phyloP scores from a whole-genome alignment of 495 filamentous ascomycete species.

The Podospora australis region DNA sequence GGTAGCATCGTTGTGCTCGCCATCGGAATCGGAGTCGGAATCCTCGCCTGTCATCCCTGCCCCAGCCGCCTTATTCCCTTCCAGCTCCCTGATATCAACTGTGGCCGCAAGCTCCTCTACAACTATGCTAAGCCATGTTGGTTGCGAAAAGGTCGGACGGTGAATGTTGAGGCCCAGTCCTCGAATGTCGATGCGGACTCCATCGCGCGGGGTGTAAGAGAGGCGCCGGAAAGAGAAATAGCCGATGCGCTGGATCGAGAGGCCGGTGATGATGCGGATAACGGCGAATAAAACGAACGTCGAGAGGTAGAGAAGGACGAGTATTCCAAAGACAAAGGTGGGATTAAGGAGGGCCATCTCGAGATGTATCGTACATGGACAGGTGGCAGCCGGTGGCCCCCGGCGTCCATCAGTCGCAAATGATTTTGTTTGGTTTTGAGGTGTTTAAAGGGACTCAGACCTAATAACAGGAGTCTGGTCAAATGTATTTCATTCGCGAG shows the following conservation, averaged over 20 bases:
- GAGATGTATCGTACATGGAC: slow-evolving; percentile 8
- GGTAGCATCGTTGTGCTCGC: slow-evolving; percentile 15
- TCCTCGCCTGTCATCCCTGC: slow-evolving; percentile 17
- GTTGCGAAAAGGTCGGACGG: slow-evolving; percentile 90
- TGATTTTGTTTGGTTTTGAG: slow-evolving; percentile 8
- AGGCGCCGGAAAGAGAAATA: slow-evolving; percentile 87
- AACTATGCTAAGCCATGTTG: slow-evolving; percentile 91
- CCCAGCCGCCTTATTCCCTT: slow-evolving; percentile 34
- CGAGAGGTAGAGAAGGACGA: slow-evolving; percentile 80
- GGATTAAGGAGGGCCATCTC: slow-evolving; percentile 51
- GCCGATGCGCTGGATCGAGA: slow-evolving; percentile 93
- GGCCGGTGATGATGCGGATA: slow-evolving; percentile 81
- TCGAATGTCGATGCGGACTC: slow-evolving; percentile 81
- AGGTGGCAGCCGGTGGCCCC: slow-evolving; percentile 13
- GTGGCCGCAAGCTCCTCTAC: slow-evolving; percentile 79
- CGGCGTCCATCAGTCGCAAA: slow-evolving; percentile 9
- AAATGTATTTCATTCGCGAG: slow-evolving; percentile 20
- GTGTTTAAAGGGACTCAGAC: no score
- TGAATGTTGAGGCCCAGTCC: slow-evolving; percentile 83
- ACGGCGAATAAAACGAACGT: slow-evolving; percentile 93
- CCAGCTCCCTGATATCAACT: slow-evolving; percentile 62
- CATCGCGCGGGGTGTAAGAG: slow-evolving; percentile 78
- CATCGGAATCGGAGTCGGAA: slow-evolving; percentile 19
- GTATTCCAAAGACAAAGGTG: slow-evolving; percentile 75
- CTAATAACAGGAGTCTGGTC: no score